phyloP scores from a whole-genome alignment of 75 land plant genomes.

The Picea sitchensis region DNA sequence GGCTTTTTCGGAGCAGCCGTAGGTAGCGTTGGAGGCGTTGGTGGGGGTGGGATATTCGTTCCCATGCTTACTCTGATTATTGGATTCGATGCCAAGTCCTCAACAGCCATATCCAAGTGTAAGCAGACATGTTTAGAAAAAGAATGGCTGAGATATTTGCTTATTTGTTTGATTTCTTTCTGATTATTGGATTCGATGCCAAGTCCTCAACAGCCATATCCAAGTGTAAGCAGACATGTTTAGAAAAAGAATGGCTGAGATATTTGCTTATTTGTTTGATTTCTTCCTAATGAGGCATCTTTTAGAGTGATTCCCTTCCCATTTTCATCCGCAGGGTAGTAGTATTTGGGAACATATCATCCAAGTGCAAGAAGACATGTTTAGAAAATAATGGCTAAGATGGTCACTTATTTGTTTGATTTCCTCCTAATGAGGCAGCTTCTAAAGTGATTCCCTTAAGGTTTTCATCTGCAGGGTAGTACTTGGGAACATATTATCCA shows the following conservation, averaged over 20 bases:
- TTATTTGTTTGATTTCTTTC: too few species aligned
- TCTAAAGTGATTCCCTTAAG: too few species aligned
- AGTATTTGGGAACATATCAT: conserved; percentile 14
- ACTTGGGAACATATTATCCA: too few species aligned
- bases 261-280: too few species aligned
- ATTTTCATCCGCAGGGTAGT: background rate
- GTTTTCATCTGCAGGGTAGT: too few species aligned
- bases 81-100: conserved; percentile 72
- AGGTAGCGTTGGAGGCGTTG: conserved; percentile 85
- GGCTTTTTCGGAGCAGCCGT: conserved; percentile 72
- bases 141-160: too few species aligned
- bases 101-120: conserved; percentile 89
- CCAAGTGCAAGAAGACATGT: conserved; percentile 55
- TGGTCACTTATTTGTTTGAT: too few species aligned
- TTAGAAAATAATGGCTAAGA: background rate
- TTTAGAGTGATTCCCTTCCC: background rate
- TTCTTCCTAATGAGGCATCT: background rate
- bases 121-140: conserved; percentile 16
- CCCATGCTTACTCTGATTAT: conserved; percentile 73
- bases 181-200: conserved; percentile 56
- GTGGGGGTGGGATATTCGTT: conserved; percentile 86
- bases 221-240: conserved; percentile 52
- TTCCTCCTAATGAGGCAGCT: too few species aligned
- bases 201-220: conserved; percentile 84
- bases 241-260: background rate